These are phyloP conservation scores for Chalaropsis ovoidea DNA, from an alignment of 2,329 filamentous ascomycete species.

Conservation along the genomic window DNA sequence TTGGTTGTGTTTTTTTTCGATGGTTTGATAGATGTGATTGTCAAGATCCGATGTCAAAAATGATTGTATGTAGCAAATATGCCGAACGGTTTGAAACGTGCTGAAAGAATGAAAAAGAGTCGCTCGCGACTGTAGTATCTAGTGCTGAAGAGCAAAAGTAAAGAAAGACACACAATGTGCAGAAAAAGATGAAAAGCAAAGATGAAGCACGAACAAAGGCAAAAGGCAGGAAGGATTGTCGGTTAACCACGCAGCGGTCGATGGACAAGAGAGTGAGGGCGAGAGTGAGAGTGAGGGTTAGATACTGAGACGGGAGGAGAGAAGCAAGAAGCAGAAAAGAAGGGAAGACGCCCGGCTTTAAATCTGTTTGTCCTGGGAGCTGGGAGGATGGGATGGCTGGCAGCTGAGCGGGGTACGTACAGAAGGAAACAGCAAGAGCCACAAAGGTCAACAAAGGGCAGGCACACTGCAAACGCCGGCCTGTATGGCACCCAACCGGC, in stretches of 20 bases:
- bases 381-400: neutral
- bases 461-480: neutral
- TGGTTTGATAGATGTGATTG: conserved; percentile 20
- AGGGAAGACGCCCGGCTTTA: conserved; percentile 9
- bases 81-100: neutral
- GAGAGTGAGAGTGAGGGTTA: neutral
- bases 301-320: conserved; percentile 1
- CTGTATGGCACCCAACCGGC: conserved; percentile 4
- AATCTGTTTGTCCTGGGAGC: neutral
- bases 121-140: conserved; percentile 20
- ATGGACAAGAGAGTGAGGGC: neutral
- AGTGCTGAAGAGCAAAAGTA: conserved; percentile 6
- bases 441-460: neutral
- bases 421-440: neutral
- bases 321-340: neutral
- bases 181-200: conserved; percentile 19
- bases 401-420: neutral
- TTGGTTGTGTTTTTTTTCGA: conserved; percentile 19
- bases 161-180: conserved; percentile 12
- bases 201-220: conserved; percentile 23
- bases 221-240: conserved; percentile 25
- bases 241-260: conserved; percentile 25
- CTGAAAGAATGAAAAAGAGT: conserved; percentile 17
- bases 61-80: conserved; percentile 1
- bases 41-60: neutral